Percentiles rank a stretch among this genome's conserved stretches.
Evolutionary conservation across 2,329 filamentous ascomycete species (phyloP).

Genomic region (Aureobasidium sp.): DNA sequence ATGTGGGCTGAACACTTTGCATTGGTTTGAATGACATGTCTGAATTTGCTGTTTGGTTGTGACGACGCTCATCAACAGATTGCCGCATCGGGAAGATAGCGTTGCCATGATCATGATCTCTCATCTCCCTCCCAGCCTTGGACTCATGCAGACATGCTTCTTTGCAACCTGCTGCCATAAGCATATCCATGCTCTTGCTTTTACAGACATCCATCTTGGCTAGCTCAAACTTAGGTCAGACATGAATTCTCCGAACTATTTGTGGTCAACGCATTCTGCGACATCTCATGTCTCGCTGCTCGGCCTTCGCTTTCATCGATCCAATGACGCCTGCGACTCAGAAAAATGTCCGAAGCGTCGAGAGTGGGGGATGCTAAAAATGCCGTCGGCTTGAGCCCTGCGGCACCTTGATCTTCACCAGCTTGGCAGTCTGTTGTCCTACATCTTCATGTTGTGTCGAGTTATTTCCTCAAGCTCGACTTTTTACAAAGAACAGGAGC

Average conservation of each 20-base stretch:
- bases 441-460: background rate
- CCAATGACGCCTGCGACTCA: background rate
- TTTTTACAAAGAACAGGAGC: background rate
- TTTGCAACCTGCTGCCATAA: background rate
- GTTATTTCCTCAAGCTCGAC: background rate
- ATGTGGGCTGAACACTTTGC: background rate
- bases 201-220: background rate
- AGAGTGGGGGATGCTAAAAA: constrained; percentile 7
- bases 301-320: background rate
- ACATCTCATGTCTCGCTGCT: constrained; percentile 6
- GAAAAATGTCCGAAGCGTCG: constrained; percentile 8
- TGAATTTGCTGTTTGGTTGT: constrained; percentile 8
- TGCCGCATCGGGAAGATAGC: constrained; percentile 1
- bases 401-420: constrained; percentile 2
- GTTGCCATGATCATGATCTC: constrained; percentile 3
- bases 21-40: background rate
- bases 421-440: background rate
- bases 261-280: background rate
- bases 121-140: background rate
- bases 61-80: constrained; percentile 1
- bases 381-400: background rate
- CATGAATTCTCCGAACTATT: constrained; percentile 1
- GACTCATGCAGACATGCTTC: background rate
- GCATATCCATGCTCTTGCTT: background rate
- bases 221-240: constrained; percentile 6